Evolutionary conservation across 2,329 filamentous ascomycete genomes (phyloP).

Genomic region (Cryphonectria nitschkei): DNA sequence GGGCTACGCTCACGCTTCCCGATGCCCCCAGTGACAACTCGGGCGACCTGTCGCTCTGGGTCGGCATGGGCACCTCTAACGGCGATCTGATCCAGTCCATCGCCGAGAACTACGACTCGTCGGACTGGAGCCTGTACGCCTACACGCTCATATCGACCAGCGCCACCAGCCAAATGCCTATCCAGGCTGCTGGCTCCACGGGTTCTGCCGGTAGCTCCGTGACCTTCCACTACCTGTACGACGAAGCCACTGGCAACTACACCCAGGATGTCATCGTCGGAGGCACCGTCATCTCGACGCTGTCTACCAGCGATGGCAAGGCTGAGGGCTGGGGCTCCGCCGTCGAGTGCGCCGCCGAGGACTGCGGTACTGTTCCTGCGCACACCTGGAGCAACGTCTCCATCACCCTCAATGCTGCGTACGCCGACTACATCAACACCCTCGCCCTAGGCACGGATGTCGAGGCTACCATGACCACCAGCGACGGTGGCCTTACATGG

Average conservation of each 20-base stretch:
- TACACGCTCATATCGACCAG: slow-evolving; percentile 46
- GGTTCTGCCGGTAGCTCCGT: slow-evolving; percentile 39
- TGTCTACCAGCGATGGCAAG: slow-evolving; percentile 48
- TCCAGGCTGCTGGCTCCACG: slow-evolving; percentile 37
- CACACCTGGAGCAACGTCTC: slow-evolving; percentile 28
- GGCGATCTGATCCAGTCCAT: slow-evolving; percentile 53
- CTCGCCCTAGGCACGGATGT: slow-evolving; percentile 20
- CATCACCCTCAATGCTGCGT: slow-evolving; percentile 27
- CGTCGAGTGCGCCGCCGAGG: slow-evolving; percentile 70
- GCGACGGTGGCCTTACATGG: slow-evolving; percentile 27
- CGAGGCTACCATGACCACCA: slow-evolving; percentile 24
- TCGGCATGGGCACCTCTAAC: slow-evolving; percentile 52
- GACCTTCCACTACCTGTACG: slow-evolving; percentile 44
- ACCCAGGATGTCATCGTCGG: slow-evolving; percentile 45
- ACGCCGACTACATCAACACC: slow-evolving; percentile 24
- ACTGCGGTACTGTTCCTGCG: slow-evolving; percentile 60
- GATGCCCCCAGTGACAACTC: slow-evolving; percentile 41
- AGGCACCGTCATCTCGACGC: slow-evolving; percentile 40
- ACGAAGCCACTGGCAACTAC: slow-evolving; percentile 44
- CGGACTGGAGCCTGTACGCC: slow-evolving; percentile 46
- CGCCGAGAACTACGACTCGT: slow-evolving; percentile 39
- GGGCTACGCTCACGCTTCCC: slow-evolving; percentile 48
- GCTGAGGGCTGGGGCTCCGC: slow-evolving; percentile 49
- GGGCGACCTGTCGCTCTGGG: slow-evolving; percentile 48
- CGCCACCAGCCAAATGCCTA: slow-evolving; percentile 37